Evolutionary conservation across 2,329 filamentous ascomycete species (phyloP).

Genomic region (Tolypocladium amazonense): DNA sequence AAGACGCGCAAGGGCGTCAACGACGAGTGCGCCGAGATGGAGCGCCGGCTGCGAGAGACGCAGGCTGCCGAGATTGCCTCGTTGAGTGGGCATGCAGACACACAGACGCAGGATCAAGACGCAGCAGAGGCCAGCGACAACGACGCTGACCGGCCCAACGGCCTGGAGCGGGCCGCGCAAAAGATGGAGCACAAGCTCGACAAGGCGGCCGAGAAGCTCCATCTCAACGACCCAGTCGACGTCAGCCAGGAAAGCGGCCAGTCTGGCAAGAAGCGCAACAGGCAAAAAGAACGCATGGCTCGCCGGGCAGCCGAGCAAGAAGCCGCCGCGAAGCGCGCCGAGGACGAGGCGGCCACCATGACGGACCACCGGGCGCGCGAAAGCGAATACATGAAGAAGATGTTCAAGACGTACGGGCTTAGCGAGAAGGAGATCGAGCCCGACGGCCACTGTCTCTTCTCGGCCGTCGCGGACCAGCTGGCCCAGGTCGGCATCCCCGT

Average conservation of each 20-base stretch:
- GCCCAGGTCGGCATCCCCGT: slow-evolving; percentile 31
- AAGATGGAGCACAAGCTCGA: slow-evolving; percentile 6
- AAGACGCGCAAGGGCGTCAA: slow-evolving; percentile 68
- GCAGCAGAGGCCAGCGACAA: not conserved
- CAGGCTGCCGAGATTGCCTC: slow-evolving; percentile 51
- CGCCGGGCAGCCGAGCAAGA: slow-evolving; percentile 79
- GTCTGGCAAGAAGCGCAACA: slow-evolving; percentile 63
- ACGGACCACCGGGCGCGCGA: slow-evolving; percentile 65
- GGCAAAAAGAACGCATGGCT: slow-evolving; percentile 84
- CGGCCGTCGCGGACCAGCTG: slow-evolving; percentile 81
- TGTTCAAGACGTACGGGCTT: slow-evolving; percentile 54
- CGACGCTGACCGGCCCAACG: not conserved
- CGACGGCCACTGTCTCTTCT: slow-evolving; percentile 92
- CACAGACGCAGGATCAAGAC: slow-evolving; percentile 2
- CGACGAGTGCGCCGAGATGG: slow-evolving; percentile 62
- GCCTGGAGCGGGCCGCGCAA: not conserved
- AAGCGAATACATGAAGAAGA: slow-evolving; percentile 55
- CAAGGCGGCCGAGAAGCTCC: not conserved
- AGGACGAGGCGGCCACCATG: slow-evolving; percentile 63
- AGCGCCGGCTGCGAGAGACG: slow-evolving; percentile 53
- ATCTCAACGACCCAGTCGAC: not conserved
- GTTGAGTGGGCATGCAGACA: slow-evolving; percentile 19
- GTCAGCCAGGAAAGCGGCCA: not conserved
- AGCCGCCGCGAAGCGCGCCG: slow-evolving; percentile 55
- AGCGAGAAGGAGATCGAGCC: slow-evolving; percentile 71